Conservation (phyloP, 768 basidiomycete genomes). For the Neoboletus subvelutipes region DNA sequence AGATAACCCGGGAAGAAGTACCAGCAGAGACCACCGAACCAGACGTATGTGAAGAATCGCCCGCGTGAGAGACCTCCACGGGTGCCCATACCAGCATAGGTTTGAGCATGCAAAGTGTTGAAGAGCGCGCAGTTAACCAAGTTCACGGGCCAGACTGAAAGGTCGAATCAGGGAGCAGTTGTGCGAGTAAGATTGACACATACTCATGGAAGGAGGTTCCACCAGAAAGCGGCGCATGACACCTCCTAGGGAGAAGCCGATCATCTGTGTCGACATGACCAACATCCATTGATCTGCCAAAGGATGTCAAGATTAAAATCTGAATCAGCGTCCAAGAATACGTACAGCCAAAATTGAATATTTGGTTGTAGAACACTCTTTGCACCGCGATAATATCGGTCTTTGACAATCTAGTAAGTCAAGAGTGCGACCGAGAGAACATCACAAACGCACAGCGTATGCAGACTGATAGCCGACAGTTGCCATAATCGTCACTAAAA, state of each 20-base stretch:
- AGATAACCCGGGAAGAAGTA: constrained; percentile 75
- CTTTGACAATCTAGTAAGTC: constrained; percentile 14
- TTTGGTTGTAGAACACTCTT: constrained; percentile 62
- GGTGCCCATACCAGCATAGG: constrained; percentile 43
- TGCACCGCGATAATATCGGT: constrained; percentile 78
- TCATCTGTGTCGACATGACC: constrained; percentile 71
- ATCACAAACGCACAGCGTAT: constrained; percentile 15
- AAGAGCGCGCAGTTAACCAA: constrained; percentile 72
- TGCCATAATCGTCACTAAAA: constrained; percentile 72
- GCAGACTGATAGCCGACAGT: constrained; percentile 39
- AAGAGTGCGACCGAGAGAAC: background rate
- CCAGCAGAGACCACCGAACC: constrained; percentile 39
- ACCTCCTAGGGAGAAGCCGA: constrained; percentile 63
- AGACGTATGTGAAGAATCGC: constrained; percentile 50
- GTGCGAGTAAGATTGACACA: constrained; percentile 6
- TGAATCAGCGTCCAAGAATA: background rate
- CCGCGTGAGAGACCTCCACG: constrained; percentile 50
- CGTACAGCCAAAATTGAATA: constrained; percentile 49
- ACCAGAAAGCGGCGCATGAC: constrained; percentile 62
- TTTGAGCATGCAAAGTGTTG: constrained; percentile 70
- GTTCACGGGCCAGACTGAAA: constrained; percentile 69
- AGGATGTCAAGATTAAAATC: background rate
- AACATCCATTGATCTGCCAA: constrained; percentile 54
- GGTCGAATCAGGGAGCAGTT: constrained; percentile 16
- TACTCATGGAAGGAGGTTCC: constrained; percentile 64